Evolutionary conservation across 2,329 filamentous ascomycete species (phyloP).

Genomic region (Aureobasidium leucospermi): DNA sequence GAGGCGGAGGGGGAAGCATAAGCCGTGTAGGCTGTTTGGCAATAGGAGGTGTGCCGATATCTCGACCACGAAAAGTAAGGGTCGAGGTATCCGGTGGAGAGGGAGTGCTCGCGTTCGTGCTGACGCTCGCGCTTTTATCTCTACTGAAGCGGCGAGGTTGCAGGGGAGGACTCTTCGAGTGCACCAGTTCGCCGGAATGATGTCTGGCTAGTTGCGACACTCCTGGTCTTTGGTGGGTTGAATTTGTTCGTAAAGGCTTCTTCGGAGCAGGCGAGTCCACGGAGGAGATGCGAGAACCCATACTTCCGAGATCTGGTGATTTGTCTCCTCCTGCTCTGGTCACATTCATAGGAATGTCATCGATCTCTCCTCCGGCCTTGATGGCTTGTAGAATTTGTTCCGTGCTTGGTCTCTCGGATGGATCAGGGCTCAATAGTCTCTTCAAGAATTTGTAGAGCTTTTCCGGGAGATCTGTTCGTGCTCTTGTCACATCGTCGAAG

Average conservation of each 20-base stretch:
- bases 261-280: slow-evolving; percentile 31
- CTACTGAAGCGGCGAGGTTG: background rate
- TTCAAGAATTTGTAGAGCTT: slow-evolving; percentile 81
- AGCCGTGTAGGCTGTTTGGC: slow-evolving; percentile 25
- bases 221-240: slow-evolving; percentile 16
- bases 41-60: slow-evolving; percentile 7
- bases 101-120: background rate
- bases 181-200: background rate
- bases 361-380: slow-evolving; percentile 53
- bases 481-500: slow-evolving; percentile 58
- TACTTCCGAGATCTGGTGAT: slow-evolving; percentile 23
- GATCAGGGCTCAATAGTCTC: slow-evolving; percentile 69
- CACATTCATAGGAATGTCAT: slow-evolving; percentile 22
- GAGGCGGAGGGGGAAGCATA: slow-evolving; percentile 30
- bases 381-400: slow-evolving; percentile 77
- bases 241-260: slow-evolving; percentile 20
- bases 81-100: slow-evolving; percentile 15
- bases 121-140: background rate
- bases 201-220: slow-evolving; percentile 12
- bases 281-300: slow-evolving; percentile 34
- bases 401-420: slow-evolving; percentile 70
- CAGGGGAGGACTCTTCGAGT: background rate
- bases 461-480: slow-evolving; percentile 74
- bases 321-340: slow-evolving; percentile 27
- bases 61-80: background rate